A percentile compares a stretch with the other conserved stretches of the same genome.
Evolutionary conservation across 2,329 filamentous ascomycete genomes (phyloP).

Genomic region (Monosporascus ibericus): DNA sequence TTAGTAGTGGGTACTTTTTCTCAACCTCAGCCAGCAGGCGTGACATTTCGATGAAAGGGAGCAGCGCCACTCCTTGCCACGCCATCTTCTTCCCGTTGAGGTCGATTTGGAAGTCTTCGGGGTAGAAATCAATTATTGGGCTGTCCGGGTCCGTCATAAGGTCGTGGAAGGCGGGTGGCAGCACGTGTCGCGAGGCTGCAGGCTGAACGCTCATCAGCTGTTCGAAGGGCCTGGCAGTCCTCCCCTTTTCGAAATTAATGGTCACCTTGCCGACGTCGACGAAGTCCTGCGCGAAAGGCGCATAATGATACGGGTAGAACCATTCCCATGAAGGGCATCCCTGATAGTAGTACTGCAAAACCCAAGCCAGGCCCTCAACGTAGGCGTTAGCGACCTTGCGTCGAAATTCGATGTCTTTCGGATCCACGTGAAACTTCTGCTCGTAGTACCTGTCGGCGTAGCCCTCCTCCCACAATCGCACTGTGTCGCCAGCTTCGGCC

Average conservation of each 20-base stretch:
- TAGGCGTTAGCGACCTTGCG: slow-evolving; percentile 87
- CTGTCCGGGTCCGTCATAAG: slow-evolving; percentile 86
- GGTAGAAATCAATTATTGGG: slow-evolving; percentile 96
- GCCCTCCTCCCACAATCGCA: slow-evolving; percentile 89
- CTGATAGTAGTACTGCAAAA: slow-evolving; percentile 94
- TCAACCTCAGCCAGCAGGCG: slow-evolving; percentile 77
- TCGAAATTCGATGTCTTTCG: slow-evolving; percentile 77
- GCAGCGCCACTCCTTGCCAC: slow-evolving; percentile 90
- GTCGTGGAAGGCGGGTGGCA: slow-evolving; percentile 81
- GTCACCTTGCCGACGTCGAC: slow-evolving; percentile 73
- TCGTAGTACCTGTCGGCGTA: slow-evolving; percentile 96
- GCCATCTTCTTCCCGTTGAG: slow-evolving; percentile 97
- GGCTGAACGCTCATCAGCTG: slow-evolving; percentile 98
- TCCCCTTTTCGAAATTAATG: slow-evolving; percentile 76
- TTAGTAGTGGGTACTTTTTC: slow-evolving; percentile 74
- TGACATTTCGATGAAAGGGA: slow-evolving; percentile 94
- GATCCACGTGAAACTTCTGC: slow-evolving; percentile 85
- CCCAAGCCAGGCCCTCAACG: slow-evolving; percentile 91
- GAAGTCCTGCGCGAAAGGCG: slow-evolving; percentile 94
- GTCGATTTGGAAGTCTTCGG: slow-evolving; percentile 87
- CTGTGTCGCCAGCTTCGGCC: slow-evolving; percentile 60
- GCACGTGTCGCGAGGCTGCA: slow-evolving; percentile 83
- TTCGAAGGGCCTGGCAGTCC: slow-evolving; percentile 85
- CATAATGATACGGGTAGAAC: slow-evolving; percentile 99
- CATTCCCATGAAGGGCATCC: slow-evolving; percentile 98